Percentiles rank a stretch among this genome's conserved stretches.
Evolutionary conservation across 176 grass and related monocot species (phyloP).

Genomic region (Carex scoparia): DNA sequence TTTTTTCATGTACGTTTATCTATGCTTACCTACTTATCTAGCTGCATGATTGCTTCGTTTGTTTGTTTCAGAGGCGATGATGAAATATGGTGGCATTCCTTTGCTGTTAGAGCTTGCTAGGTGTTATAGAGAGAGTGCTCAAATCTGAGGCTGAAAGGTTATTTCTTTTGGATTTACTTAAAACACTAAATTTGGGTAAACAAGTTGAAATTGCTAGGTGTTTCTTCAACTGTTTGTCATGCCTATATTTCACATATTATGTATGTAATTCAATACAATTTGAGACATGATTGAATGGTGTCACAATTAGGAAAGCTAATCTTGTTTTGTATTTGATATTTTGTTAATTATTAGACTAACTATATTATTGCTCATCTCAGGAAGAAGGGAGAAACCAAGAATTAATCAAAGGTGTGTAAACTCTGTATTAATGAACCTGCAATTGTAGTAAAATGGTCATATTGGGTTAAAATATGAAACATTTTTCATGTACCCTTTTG

Average conservation of each 20-base stretch:
- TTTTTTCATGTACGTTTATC: too few relatives aligned
- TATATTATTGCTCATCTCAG: not conserved
- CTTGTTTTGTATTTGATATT: not conserved
- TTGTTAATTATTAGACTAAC: not conserved
- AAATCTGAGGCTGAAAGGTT: slow-evolving; percentile 98
- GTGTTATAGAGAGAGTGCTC: slow-evolving; percentile 73
- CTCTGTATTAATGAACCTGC: not conserved
- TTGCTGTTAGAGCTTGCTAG: slow-evolving; percentile 83
- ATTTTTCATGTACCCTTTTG: not conserved
- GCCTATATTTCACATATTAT: not conserved
- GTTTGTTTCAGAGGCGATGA: too few relatives aligned
- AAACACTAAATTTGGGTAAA: not conserved
- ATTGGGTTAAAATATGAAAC: not conserved
- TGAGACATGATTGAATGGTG: not conserved
- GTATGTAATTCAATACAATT: not conserved
- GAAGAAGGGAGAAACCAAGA: not conserved
- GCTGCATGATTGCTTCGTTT: too few relatives aligned
- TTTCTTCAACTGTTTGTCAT: not conserved
- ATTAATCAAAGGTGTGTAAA: not conserved
- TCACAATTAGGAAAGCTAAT: not conserved
- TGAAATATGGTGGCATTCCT: slow-evolving; percentile 55
- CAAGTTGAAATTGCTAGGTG: slow-evolving; percentile 9
- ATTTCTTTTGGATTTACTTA: slow-evolving; percentile 21
- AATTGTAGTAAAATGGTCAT: not conserved
- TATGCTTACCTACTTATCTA: too few relatives aligned